These are phyloP conservation scores for Thermochaetoides dissita DNA, from an alignment of 2,329 filamentous ascomycete genomes.

Conservation along the genomic window DNA sequence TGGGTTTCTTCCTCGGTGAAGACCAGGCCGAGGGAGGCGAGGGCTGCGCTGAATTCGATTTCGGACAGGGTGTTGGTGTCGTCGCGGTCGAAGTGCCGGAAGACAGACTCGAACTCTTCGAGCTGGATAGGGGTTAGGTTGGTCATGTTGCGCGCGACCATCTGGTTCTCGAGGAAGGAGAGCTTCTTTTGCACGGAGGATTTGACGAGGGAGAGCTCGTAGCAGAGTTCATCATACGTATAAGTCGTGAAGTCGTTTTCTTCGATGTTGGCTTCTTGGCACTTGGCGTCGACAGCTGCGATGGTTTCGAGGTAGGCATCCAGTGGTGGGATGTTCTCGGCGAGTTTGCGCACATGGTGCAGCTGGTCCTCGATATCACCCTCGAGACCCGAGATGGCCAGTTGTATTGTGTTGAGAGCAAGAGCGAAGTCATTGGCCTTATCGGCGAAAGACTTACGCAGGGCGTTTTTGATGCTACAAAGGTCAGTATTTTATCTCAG, in stretches of 20 bases:
- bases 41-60: conserved; percentile 86
- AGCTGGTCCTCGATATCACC: conserved; percentile 94
- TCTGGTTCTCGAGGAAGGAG: conserved; percentile 93
- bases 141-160: conserved; percentile 96
- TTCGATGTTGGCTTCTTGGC: conserved; percentile 92
- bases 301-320: conserved; percentile 85
- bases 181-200: conserved; percentile 92
- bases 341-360: conserved; percentile 70
- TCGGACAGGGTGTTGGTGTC: conserved; percentile 81
- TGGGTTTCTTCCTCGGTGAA: conserved; percentile 99
- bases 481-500: neutral
- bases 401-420: conserved; percentile 83
- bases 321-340: conserved; percentile 74
- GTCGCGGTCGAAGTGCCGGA: conserved; percentile 93
- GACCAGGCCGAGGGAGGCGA: conserved; percentile 87
- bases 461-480: conserved; percentile 75
- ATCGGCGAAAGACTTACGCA: conserved; percentile 86
- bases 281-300: conserved; percentile 72
- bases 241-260: conserved; percentile 99
- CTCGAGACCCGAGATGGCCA: conserved; percentile 92
- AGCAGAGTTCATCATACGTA: conserved; percentile 88
- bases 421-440: conserved; percentile 97
- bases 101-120: conserved; percentile 96
- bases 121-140: conserved; percentile 96
- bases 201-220: conserved; percentile 84